Evolutionary conservation across 129 eudicot species (phyloP).

Genomic region (Gnaphalium uliginosum): DNA sequence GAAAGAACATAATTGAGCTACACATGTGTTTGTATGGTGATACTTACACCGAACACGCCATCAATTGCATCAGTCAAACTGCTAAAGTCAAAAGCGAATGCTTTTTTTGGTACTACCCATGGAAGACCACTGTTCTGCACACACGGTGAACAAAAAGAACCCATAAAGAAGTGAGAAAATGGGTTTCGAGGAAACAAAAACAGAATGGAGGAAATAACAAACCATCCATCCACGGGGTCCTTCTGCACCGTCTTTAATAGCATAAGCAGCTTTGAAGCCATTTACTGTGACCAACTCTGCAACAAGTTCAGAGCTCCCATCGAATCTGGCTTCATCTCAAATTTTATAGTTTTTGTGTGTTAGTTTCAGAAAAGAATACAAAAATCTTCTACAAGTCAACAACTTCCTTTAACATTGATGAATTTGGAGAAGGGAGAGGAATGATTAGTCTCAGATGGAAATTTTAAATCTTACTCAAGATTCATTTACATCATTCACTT

Average conservation of each 20-base stretch:
- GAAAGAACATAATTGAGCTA: too few relatives aligned
- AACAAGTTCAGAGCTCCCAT: slow-evolving; percentile 94
- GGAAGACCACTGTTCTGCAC: slow-evolving; percentile 98
- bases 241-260: slow-evolving; percentile 98
- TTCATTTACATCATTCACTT: not conserved
- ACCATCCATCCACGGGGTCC: slow-evolving; percentile 98
- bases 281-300: slow-evolving; percentile 92
- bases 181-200: not conserved
- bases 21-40: slow-evolving; percentile 17
- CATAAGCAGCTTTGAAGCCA: slow-evolving; percentile 97
- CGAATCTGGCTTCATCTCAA: slow-evolving; percentile 79
- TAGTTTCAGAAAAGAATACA: slow-evolving; percentile 25
- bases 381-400: not conserved
- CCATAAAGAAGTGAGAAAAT: slow-evolving; percentile 18
- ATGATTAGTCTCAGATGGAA: not conserved
- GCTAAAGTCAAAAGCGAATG: slow-evolving; percentile 68
- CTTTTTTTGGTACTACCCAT: slow-evolving; percentile 74
- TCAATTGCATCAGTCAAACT: slow-evolving; percentile 60
- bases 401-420: not conserved
- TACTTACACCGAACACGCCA: slow-evolving; percentile 62
- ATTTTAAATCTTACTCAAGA: not conserved
- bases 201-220: slow-evolving; percentile 23
- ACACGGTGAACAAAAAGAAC: slow-evolving; percentile 18
- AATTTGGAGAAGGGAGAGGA: slow-evolving; percentile 10
- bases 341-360: slow-evolving; percentile 28